Evolutionary conservation across 805 yeast genomes (phyloP), one percentile per base, ranked within the genome.

Genomic region (Wickerhamiella occidentalis): DNA sequence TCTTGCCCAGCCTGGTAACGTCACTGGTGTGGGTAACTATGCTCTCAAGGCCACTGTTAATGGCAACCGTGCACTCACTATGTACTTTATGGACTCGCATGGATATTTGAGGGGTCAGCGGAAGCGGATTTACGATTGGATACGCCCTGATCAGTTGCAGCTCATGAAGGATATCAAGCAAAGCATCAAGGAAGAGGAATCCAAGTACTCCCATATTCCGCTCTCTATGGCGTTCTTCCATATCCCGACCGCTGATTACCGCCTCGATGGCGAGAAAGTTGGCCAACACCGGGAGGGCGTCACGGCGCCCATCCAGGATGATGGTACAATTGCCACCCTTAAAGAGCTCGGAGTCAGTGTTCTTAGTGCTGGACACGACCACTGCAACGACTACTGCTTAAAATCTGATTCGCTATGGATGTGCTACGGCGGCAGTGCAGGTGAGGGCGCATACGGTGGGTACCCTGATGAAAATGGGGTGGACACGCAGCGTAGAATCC

Each of bases 391-490:
- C 61, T 92, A 76, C 62, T 92, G 98, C 65, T 65, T 85, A 52
- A 65, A 72, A 47, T 82, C 68, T 19, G 54, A 54, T 29, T 55
- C 61, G 40, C 65, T 82, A 28, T 85, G 95, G 94, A 67, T 92
- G 29, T 92, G 98, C 60, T 87, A 86, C 61, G 98, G 95, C 3
- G 98, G 98, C 22, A 94, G 80, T 1, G 73, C 76, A 4, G 98
- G 97, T 13, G 94, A 85, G 66, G 98, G 97, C 36, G 97, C 96
- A 0, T 92, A 92, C 61, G 96, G 82, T 7, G 96, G 96, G 0
- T 86, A 87, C 58, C 59, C 61, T 12, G 55, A 52, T 44, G 44
- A 22, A 3, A 26, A 40, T 2, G 58, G 57, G 23, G 90, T 87
- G 1, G 90, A 88, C 1, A 85, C 82, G 28, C 71, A 81, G n/a